These are phyloP conservation scores for Persicaria tinctoria DNA, from an alignment of 148 eudicot species.

Conservation along the genomic window DNA sequence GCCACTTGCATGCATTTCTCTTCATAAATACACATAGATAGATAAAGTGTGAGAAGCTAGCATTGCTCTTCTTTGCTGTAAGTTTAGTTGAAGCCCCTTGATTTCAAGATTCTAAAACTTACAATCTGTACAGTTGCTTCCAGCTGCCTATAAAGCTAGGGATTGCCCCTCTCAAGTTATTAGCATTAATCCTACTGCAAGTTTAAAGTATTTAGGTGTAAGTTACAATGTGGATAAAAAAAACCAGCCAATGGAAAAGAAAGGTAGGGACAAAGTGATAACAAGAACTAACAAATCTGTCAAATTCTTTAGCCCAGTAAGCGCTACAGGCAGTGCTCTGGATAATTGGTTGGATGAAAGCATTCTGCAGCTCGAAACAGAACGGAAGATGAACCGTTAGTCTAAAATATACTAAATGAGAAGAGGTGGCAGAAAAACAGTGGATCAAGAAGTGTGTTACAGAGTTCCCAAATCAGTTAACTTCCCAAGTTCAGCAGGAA, in stretches of 20 bases:
- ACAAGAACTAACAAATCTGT: constrained; percentile 50
- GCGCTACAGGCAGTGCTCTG: constrained; percentile 49
- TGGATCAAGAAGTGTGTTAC: constrained; percentile 29
- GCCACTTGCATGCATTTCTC: constrained; percentile 80
- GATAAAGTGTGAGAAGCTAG: not conserved
- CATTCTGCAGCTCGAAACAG: constrained; percentile 30
- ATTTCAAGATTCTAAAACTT: constrained; percentile 21
- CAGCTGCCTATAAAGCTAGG: constrained; percentile 57
- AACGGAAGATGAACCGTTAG: constrained; percentile 5
- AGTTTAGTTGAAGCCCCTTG: not conserved
- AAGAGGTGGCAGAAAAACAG: not conserved
- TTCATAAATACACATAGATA: constrained; percentile 22
- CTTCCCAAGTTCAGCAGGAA: constrained; percentile 37
- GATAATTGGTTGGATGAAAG: constrained; percentile 57
- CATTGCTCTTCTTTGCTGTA: not conserved
- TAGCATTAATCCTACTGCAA: constrained; percentile 66
- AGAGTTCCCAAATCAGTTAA: constrained; percentile 36
- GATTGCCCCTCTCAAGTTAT: constrained; percentile 49
- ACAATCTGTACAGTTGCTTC: constrained; percentile 52
- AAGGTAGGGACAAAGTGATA: not conserved
- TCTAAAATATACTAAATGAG: not conserved
- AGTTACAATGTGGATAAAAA: not conserved
- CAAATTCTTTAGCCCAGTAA: constrained; percentile 40
- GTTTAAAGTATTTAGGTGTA: not conserved
- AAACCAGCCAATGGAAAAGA: not conserved